Evolutionary conservation across 163 green algal species (phyloP).

Genomic region (Picocystis sp.): DNA sequence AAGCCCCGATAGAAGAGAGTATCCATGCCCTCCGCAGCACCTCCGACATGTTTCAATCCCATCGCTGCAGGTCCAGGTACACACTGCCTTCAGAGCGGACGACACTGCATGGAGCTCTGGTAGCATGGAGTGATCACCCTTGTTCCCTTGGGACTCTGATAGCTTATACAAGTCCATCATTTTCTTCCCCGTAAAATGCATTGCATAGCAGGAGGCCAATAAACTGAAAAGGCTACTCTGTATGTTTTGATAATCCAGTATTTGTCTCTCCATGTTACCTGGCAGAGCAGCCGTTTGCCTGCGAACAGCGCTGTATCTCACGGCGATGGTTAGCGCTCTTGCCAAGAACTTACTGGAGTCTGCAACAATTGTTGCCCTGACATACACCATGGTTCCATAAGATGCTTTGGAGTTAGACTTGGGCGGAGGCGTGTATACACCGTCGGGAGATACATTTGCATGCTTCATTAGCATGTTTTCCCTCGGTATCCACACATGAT

Average conservation of each 20-base stretch:
- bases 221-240: conserved; percentile 66
- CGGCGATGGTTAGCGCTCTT: conserved; percentile 48
- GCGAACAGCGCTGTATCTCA: conserved; percentile 64
- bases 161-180: conserved; percentile 57
- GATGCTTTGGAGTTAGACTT: conserved; percentile 67
- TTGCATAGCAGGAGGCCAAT: conserved; percentile 62
- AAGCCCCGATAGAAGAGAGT: conserved; percentile 59
- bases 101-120: conserved; percentile 80
- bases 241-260: conserved; percentile 93
- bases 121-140: conserved; percentile 53
- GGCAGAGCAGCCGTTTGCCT: conserved; percentile 48
- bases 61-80: conserved; percentile 44
- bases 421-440: conserved; percentile 62
- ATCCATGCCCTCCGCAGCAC: conserved; percentile 70
- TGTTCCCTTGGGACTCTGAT: conserved; percentile 25
- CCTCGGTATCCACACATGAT: conserved; percentile 22
- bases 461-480: conserved; percentile 69
- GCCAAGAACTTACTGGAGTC: conserved; percentile 36
- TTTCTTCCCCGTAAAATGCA: conserved; percentile 69
- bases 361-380: conserved; percentile 55
- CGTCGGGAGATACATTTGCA: conserved; percentile 52
- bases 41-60: conserved; percentile 49
- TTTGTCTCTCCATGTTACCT: conserved; percentile 50
- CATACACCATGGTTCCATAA: conserved; percentile 70
- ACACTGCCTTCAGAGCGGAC: conserved; percentile 64